Base-by-base conservation (phyloP, 164 flowering plant genomes). In the Vitis cinerea region DNA sequence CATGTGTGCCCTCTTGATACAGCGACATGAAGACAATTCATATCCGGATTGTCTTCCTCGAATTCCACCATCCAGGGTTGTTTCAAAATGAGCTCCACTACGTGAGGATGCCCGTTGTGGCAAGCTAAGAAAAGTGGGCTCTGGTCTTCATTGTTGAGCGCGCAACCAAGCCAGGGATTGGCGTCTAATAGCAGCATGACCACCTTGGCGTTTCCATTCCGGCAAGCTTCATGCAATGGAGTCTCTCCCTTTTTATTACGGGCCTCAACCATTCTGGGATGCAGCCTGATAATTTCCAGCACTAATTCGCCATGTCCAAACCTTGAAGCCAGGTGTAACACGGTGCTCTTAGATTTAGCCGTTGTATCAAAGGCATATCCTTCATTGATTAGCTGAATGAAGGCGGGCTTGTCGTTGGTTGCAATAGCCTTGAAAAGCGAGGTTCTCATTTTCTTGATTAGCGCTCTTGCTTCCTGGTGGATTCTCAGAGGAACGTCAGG, bases 1-100 rank as follows among this genome's bases (percentile, higher is more conserved):
- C 83, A 78, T 9, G 69, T 71, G 44, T 59, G 56, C 14, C 83
- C 80, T 15, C 48, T 64, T 0, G 72, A 55, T n/a, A 73, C 71
- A 59, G 83, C 78, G 1, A 59, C 68, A 64, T 74, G 80, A 37
- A 80, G 73, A 58, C 27, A 74, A 59, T 51, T 72, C 8, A 0
- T 57, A 48, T 27, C 62, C 44, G 14, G 9, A 3, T 13, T 70
- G 54, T 66, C 75, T 13, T 74, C 80, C 8, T 77, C 76, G 9
- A 50, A 48, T 7, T 11, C 51, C 12, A 62, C 11, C 60, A 79
- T 16, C 59, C 82, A 44, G 13, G 52, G 55, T 15, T 29, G 61
- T 8, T 54, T 44, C 65, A 65, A 47, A 6, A 72, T 37, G 19
- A 66, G 54, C 59, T 61, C 59, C 10, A 61, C 75, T 49, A 66